Conservation (phyloP, 2,329 filamentous ascomycete species). For the Hawksworthiomyces lignivorus region DNA sequence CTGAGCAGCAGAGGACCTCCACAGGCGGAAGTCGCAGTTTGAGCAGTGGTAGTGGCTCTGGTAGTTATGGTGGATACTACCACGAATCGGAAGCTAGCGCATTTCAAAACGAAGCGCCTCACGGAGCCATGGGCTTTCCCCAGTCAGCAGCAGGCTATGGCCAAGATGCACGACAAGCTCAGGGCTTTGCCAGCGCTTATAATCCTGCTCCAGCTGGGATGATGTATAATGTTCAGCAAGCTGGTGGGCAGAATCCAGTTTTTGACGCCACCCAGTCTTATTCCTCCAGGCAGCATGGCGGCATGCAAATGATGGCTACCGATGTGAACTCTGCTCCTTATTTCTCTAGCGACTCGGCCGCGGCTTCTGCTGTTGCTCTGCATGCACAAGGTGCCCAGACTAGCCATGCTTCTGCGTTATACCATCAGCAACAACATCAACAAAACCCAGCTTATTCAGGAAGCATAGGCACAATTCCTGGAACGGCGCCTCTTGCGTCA, state of each 20-base stretch:
- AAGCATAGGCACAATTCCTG: constrained; percentile 35
- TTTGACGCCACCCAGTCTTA: constrained; percentile 75
- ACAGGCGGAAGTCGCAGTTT: constrained; percentile 1
- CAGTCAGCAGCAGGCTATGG: constrained; percentile 52
- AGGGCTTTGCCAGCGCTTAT: constrained; percentile 48
- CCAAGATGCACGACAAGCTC: constrained; percentile 50
- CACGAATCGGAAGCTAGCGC: constrained; percentile 40
- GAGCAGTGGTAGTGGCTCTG: constrained; percentile 44
- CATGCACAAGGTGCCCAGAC: constrained; percentile 41
- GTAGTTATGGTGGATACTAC: constrained; percentile 53
- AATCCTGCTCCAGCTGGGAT: constrained; percentile 56
- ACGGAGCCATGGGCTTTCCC: constrained; percentile 48
- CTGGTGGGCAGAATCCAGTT: constrained; percentile 48
- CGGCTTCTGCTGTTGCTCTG: constrained; percentile 47
- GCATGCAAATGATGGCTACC: constrained; percentile 64
- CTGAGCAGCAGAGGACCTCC: constrained; percentile 6
- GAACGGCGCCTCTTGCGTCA: constrained; percentile 31
- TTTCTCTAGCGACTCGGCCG: constrained; percentile 59
- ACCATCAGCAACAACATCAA: constrained; percentile 58
- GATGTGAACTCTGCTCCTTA: constrained; percentile 66
- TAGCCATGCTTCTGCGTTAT: constrained; percentile 52
- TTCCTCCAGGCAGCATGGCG: constrained; percentile 66
- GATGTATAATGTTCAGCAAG: constrained; percentile 71
- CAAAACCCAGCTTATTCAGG: constrained; percentile 47
- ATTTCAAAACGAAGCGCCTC: constrained; percentile 44